Evolutionary conservation across 2,329 filamentous ascomycete species (phyloP), one percentile per base, ranked within the genome.

Genomic region (Pseudogymnoascus sp.): DNA sequence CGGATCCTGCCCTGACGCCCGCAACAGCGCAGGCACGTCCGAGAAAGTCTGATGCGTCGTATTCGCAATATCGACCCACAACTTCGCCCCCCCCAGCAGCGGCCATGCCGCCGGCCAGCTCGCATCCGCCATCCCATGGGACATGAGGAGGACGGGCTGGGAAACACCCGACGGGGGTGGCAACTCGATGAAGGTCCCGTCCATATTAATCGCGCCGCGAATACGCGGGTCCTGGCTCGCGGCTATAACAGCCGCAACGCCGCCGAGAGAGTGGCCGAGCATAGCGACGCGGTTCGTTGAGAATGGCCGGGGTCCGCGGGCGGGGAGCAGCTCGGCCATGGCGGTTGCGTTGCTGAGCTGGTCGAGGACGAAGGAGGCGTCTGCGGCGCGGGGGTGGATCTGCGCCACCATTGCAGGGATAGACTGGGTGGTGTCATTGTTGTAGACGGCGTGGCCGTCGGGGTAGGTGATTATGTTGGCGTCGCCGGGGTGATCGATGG

Each of bases 401-500:
- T 31, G 33, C 12, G n/a, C n/a, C 6, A 6, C 4, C 43, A 52
- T 52, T 6, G 23, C 31, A 55, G 63, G 37, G 31, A 63, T 29
- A 66, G 64, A 8, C 64, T 52, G 43, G 10, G 8, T 16, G 6
- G 43, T 52, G 43, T 52, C 43, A 14, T 52, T 52, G 23, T 67
- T 58, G 37, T 65, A 72, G 31, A 72, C 68, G 6, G 72, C 63
- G 4, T 67, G 69, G 6, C 71, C 75, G 59, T 76, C 68, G 4
- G 74, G 73, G 58, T 75, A 77, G 45, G 75, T 69, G 12, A 79
- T 71, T 14, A 77, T 70, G 31, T 72, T 67, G 1, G 75, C 72
- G 59, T 78, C 76, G 52, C 76, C 72, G 0, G 77, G 75, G 61
- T 79, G 77, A 64, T 80, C 78, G 60, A 80, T 70, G 4, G 75